phyloP scores from a whole-genome alignment of 2,329 filamentous ascomycete genomes.

The Neurospora sp. region DNA sequence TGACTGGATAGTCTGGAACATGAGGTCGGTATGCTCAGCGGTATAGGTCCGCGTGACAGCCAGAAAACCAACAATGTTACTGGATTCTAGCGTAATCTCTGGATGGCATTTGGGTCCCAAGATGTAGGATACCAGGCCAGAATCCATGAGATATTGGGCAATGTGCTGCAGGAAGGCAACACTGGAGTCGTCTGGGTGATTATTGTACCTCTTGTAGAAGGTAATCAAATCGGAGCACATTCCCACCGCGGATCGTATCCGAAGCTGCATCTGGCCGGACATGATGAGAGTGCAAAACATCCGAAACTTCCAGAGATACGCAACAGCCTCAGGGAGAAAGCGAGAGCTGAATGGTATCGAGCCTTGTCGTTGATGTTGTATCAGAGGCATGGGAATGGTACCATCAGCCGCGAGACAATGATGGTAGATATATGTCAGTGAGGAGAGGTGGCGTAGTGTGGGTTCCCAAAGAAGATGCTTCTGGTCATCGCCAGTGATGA shows the following conservation, averaged over 20 bases:
- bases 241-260: slow-evolving; percentile 63
- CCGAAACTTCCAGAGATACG: slow-evolving; percentile 59
- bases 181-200: slow-evolving; percentile 28
- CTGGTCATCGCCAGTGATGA: slow-evolving; percentile 44
- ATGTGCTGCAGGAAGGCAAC: slow-evolving; percentile 53
- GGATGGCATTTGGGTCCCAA: slow-evolving; percentile 86
- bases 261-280: slow-evolving; percentile 83
- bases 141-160: slow-evolving; percentile 56
- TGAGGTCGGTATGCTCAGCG: slow-evolving; percentile 59
- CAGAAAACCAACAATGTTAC: slow-evolving; percentile 80
- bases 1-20: slow-evolving; percentile 75
- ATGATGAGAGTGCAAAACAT: slow-evolving; percentile 62
- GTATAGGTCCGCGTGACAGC: slow-evolving; percentile 68
- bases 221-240: slow-evolving; percentile 63
- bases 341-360: slow-evolving; percentile 29
- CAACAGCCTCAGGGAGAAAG: slow-evolving; percentile 39
- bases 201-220: slow-evolving; percentile 52
- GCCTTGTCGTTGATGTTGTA: slow-evolving; percentile 23
- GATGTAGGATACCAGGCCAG: slow-evolving; percentile 74
- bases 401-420: slow-evolving; percentile 28
- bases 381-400: slow-evolving; percentile 23
- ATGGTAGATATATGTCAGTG: slow-evolving; percentile 35
- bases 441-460: slow-evolving; percentile 27
- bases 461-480: slow-evolving; percentile 40
- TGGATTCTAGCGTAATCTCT: slow-evolving; percentile 71